Evolutionary conservation across 2,329 filamentous ascomycete species (phyloP).

Genomic region (Blastomyces emzantsi): DNA sequence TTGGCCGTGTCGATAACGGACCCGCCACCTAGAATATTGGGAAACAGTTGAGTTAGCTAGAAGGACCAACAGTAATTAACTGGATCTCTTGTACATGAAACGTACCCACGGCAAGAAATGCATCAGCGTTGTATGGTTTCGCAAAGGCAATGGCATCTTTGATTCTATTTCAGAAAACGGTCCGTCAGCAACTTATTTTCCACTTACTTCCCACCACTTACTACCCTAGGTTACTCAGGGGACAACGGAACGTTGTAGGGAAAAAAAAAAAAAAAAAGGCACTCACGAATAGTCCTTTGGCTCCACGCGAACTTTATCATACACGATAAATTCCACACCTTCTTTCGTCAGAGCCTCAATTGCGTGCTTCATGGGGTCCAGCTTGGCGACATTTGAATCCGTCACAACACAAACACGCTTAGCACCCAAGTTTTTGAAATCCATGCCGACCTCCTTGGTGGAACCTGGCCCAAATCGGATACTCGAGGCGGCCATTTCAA

Average conservation of each 20-base stretch:
- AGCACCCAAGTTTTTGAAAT: conserved; percentile 82
- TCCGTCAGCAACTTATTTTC: neutral
- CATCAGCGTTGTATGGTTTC: conserved; percentile 72
- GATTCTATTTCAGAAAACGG: conserved; percentile 47
- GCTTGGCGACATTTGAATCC: conserved; percentile 67
- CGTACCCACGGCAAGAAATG: conserved; percentile 77
- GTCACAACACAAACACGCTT: conserved; percentile 89
- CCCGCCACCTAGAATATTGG: conserved; percentile 49
- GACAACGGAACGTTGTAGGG: neutral
- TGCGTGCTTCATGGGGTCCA: conserved; percentile 85
- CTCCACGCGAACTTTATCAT: conserved; percentile 71
- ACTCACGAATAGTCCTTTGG: conserved; percentile 86
- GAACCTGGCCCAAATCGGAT: conserved; percentile 91
- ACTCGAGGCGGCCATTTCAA: conserved; percentile 93
- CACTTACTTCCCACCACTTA: too few relatives aligned
- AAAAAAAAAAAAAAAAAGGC: conserved; percentile 16
- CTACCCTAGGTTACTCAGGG: too few relatives aligned
- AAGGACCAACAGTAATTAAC: neutral
- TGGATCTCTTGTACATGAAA: conserved; percentile 1
- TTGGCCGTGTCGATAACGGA: conserved; percentile 98
- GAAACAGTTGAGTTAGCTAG: conserved; percentile 10
- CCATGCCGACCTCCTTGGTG: conserved; percentile 96
- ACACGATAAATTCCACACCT: conserved; percentile 73
- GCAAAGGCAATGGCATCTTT: conserved; percentile 82
- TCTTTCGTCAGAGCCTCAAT: conserved; percentile 69